Conservation (phyloP, 2,329 filamentous ascomycete species). For the Bisporella sp. region DNA sequence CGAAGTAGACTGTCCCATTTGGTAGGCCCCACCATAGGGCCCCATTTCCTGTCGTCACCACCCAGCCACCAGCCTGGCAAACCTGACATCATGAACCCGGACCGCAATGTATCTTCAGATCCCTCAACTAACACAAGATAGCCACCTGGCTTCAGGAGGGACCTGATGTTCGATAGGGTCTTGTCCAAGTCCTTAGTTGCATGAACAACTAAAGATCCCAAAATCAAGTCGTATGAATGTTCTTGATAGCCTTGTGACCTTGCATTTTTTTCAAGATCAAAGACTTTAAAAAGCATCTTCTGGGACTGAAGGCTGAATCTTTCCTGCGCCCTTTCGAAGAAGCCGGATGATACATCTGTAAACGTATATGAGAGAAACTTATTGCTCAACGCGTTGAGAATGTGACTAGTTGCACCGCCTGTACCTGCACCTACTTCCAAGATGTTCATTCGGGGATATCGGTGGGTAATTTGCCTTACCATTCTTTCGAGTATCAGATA, state of each 20-base stretch:
- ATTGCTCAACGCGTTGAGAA: slow-evolving; percentile 27
- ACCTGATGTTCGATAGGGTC: slow-evolving; percentile 27
- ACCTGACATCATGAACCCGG: not conserved
- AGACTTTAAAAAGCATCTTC: slow-evolving; percentile 26
- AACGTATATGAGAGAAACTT: slow-evolving; percentile 35
- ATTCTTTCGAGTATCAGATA: not conserved
- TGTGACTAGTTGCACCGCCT: slow-evolving; percentile 7
- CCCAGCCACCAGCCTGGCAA: slow-evolving; percentile 11
- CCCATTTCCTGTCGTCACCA: not conserved
- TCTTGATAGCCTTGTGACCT: slow-evolving; percentile 26
- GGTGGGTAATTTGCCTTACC: slow-evolving; percentile 21
- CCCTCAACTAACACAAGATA: slow-evolving; percentile 34
- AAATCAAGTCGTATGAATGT: slow-evolving; percentile 30
- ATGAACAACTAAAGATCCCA: slow-evolving; percentile 33
- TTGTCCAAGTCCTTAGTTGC: slow-evolving; percentile 26
- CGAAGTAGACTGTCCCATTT: slow-evolving; percentile 20
- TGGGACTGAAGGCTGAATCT: not conserved
- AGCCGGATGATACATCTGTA: slow-evolving; percentile 37
- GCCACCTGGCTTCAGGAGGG: slow-evolving; percentile 36
- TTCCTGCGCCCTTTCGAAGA: slow-evolving; percentile 24
- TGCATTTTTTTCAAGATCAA: slow-evolving; percentile 27
- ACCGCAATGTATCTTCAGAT: not conserved
- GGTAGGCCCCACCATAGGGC: not conserved
- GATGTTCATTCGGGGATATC: slow-evolving; percentile 29
- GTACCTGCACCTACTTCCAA: slow-evolving; percentile 30